A percentile compares a stretch with the other conserved stretches of the same genome.
These are phyloP conservation scores for Epichloe amarillans DNA, from an alignment of 2,329 filamentous ascomycete genomes.

Conservation along the genomic window DNA sequence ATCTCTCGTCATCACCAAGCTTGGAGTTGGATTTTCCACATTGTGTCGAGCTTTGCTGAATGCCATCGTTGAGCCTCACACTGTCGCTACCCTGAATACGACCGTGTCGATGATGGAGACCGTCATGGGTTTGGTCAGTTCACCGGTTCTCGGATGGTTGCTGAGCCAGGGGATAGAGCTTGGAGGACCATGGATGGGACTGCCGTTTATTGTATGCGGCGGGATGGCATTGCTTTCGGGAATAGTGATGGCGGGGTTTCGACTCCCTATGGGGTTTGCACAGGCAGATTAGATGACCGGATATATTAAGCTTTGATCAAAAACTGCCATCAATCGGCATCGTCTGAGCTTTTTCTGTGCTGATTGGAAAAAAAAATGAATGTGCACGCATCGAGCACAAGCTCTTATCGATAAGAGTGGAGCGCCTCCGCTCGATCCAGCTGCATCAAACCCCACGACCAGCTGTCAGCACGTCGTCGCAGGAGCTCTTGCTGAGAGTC, in stretches of 20 bases:
- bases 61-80: slow-evolving; percentile 37
- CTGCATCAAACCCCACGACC: neutral
- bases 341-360: too few species aligned
- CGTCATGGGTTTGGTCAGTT: slow-evolving; percentile 30
- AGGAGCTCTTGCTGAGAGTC: neutral
- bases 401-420: neutral
- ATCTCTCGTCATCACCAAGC: slow-evolving; percentile 30
- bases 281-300: slow-evolving; percentile 1
- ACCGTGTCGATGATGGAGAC: slow-evolving; percentile 37
- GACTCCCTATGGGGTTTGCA: slow-evolving; percentile 11
- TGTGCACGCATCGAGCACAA: neutral
- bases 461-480: neutral
- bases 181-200: slow-evolving; percentile 34
- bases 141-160: slow-evolving; percentile 32
- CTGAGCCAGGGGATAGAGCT: slow-evolving; percentile 31
- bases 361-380: too few species aligned
- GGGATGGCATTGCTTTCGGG: slow-evolving; percentile 18
- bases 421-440: neutral
- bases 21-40: slow-evolving; percentile 30
- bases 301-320: neutral
- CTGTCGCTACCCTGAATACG: slow-evolving; percentile 40
- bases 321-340: too few species aligned
- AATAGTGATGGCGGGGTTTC: slow-evolving; percentile 17
- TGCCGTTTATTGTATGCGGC: slow-evolving; percentile 32
- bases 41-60: slow-evolving; percentile 38